These are phyloP conservation scores for Dovyalis caffra DNA, from an alignment of 345 rosid genomes.

Conservation along the genomic window DNA sequence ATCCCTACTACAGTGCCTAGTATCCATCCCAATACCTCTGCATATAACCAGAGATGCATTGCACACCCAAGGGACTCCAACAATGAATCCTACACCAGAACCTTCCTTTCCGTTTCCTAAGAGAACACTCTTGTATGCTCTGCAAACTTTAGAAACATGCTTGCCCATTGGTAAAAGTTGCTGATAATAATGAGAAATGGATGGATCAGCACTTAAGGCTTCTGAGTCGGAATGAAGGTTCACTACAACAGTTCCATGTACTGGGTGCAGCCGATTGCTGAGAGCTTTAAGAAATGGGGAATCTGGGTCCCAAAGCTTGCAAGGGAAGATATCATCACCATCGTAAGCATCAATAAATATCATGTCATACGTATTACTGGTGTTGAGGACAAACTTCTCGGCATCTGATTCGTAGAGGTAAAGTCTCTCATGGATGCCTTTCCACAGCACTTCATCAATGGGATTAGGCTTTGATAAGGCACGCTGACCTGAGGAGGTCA, in stretches of 20 bases:
- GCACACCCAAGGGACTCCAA: conserved; percentile 77
- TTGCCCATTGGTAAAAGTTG: conserved; percentile 45
- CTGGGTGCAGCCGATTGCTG: conserved; percentile 50
- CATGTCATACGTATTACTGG: conserved; percentile 50
- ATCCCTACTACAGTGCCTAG: conserved; percentile 32
- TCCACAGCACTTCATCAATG: conserved; percentile 68
- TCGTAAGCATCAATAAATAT: conserved; percentile 92
- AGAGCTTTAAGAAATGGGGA: conserved; percentile 66
- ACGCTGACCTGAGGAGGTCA: conserved; percentile 47
- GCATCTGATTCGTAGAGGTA: conserved; percentile 75
- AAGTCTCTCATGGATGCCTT: conserved; percentile 82
- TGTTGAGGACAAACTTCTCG: conserved; percentile 55
- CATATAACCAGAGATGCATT: conserved; percentile 70
- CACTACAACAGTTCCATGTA: conserved; percentile 81
- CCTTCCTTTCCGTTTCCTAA: conserved; percentile 26
- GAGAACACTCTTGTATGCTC: conserved; percentile 57
- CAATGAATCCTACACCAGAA: conserved; percentile 49
- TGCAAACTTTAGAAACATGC: conserved; percentile 54
- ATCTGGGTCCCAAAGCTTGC: conserved; percentile 70
- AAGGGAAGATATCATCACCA: conserved; percentile 87
- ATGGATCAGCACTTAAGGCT: conserved; percentile 20
- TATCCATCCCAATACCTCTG: conserved; percentile 41
- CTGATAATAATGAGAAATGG: conserved; percentile 27
- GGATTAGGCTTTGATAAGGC: conserved; percentile 39
- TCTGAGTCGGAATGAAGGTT: conserved; percentile 80